Conservation (phyloP, 805 yeast genomes). For the Starmerella ratchasimensis region DNA sequence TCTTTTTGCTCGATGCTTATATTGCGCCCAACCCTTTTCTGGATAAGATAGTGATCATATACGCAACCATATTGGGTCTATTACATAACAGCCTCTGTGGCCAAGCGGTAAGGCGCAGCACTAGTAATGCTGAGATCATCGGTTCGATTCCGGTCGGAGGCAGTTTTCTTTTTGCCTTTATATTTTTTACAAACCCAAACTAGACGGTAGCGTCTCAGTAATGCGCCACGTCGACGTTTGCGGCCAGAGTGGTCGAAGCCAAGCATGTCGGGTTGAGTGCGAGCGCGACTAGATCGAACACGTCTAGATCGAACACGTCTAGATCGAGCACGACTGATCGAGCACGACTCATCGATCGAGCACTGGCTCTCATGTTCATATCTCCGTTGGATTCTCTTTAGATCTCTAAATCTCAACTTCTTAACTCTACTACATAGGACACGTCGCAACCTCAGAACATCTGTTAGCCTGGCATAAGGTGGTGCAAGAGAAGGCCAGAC, state of each 20-base stretch:
- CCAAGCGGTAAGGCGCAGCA: constrained; percentile 77
- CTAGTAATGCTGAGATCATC: constrained; percentile 81
- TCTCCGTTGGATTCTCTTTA: too few species aligned
- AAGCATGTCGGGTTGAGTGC: too few species aligned
- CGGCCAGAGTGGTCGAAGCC: too few species aligned
- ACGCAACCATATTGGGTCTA: not conserved
- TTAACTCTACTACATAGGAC: not conserved
- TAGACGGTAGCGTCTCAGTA: too few species aligned
- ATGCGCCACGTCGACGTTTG: too few species aligned
- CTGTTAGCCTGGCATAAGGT: constrained; percentile 14
- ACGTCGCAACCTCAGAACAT: constrained; percentile 19
- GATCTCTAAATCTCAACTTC: not conserved
- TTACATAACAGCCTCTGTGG: constrained; percentile 39
- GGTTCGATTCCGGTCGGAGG: constrained; percentile 64
- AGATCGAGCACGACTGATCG: too few species aligned
- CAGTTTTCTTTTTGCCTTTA: constrained; percentile 26
- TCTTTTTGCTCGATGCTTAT: constrained; percentile 7
- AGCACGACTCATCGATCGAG: too few species aligned
- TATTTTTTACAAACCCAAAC: too few species aligned
- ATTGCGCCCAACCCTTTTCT: too few species aligned
- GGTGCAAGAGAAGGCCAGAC: constrained; percentile 20
- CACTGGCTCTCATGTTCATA: too few species aligned
- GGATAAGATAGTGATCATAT: not conserved
- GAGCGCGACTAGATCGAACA: too few species aligned
- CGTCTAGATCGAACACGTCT: too few species aligned